Evolutionary conservation across 2,329 filamentous ascomycete species (phyloP).

Genomic region (Aspergillus sp.): DNA sequence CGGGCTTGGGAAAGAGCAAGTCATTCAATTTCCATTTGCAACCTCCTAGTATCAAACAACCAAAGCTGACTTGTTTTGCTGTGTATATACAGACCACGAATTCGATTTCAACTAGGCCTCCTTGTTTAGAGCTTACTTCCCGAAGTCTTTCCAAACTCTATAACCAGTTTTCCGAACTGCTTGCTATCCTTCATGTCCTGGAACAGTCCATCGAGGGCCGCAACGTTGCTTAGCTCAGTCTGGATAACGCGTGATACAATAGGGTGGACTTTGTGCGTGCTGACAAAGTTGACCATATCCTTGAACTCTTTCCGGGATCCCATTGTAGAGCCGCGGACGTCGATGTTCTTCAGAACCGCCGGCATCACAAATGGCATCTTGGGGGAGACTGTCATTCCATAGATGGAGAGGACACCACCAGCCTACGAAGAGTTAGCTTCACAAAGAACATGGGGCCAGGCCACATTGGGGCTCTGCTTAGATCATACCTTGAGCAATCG

Average conservation of each 20-base stretch:
- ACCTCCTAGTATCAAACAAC: neutral
- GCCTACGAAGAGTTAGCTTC: slow-evolving; percentile 40
- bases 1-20: neutral
- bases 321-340: slow-evolving; percentile 85
- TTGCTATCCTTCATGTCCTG: slow-evolving; percentile 80
- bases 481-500: slow-evolving; percentile 65
- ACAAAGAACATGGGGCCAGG: neutral
- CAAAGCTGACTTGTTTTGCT: slow-evolving; percentile 3
- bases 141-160: slow-evolving; percentile 58
- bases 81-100: neutral
- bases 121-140: slow-evolving; percentile 38
- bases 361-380: slow-evolving; percentile 85
- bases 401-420: slow-evolving; percentile 80
- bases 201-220: slow-evolving; percentile 79
- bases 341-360: slow-evolving; percentile 83
- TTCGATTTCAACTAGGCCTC: neutral
- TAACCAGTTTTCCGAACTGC: slow-evolving; percentile 91
- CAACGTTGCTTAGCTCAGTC: slow-evolving; percentile 68
- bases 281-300: slow-evolving; percentile 87
- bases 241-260: slow-evolving; percentile 73
- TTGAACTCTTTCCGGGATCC: slow-evolving; percentile 83
- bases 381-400: slow-evolving; percentile 86
- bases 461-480: neutral
- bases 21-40: neutral
- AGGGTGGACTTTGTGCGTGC: slow-evolving; percentile 69